Conservation (phyloP, 176 grass and related monocot species). For the Stipa capillata region DNA sequence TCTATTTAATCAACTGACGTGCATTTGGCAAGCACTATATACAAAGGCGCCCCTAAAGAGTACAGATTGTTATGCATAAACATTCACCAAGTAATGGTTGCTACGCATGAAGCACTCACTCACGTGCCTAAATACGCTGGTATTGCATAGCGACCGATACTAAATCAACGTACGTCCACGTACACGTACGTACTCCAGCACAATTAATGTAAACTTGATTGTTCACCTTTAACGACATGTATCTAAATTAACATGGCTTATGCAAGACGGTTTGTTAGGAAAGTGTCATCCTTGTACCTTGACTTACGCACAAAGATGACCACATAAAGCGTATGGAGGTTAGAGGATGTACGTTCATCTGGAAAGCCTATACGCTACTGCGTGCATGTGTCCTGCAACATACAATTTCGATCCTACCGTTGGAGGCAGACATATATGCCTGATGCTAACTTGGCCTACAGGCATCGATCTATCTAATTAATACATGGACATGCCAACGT, state of each 20-base stretch:
- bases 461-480: not conserved
- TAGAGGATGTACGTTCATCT: not conserved
- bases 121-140: too few relatives aligned
- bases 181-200: too few relatives aligned
- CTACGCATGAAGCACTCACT: too few relatives aligned
- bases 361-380: not conserved
- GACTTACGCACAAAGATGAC: not conserved
- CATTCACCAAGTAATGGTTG: too few relatives aligned
- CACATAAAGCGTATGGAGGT: not conserved
- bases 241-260: not conserved
- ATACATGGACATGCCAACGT: constrained; percentile 1
- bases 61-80: too few relatives aligned
- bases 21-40: too few relatives aligned
- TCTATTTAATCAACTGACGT: too few relatives aligned
- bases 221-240: not conserved
- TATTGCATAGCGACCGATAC: too few relatives aligned
- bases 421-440: not conserved
- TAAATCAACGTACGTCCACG: too few relatives aligned
- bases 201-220: not conserved
- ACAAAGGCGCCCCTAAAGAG: too few relatives aligned
- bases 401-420: not conserved
- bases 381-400: not conserved
- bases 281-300: not conserved
- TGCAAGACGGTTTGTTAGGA: not conserved
- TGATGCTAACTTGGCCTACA: not conserved